Percentiles rank a stretch among this genome's conserved stretches.
These are phyloP conservation scores for Naganishia onofrii DNA, from an alignment of 768 basidiomycete genomes.

Conservation along the genomic window DNA sequence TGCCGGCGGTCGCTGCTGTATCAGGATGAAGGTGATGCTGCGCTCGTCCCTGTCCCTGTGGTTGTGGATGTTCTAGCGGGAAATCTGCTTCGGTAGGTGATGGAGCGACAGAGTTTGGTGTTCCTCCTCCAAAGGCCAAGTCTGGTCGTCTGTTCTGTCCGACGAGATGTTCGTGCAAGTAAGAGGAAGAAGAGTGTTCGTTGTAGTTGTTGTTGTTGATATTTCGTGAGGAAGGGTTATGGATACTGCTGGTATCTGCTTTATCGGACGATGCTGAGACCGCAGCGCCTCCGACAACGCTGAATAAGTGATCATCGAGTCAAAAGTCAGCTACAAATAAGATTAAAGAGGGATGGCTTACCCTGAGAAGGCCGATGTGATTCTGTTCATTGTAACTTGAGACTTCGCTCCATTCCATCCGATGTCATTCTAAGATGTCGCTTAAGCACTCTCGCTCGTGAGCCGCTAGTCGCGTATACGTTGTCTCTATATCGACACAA, in stretches of 20 bases:
- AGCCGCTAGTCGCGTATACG: too few relatives aligned
- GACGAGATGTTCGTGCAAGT: background rate
- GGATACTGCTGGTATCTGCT: slow-evolving; percentile 3
- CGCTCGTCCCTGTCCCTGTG: background rate
- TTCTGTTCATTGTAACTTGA: slow-evolving; percentile 21
- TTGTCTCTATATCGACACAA: too few relatives aligned
- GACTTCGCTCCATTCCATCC: too few relatives aligned
- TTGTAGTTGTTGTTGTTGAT: background rate
- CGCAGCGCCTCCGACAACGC: background rate
- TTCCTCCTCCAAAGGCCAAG: background rate
- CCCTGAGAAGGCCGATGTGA: slow-evolving; percentile 29
- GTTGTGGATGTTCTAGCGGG: background rate
- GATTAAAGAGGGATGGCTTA: background rate
- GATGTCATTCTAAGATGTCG: background rate
- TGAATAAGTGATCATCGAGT: background rate
- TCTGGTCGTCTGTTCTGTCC: slow-evolving; percentile 17
- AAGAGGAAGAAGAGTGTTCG: background rate
- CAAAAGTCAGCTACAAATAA: too few relatives aligned
- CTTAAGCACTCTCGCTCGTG: too few relatives aligned
- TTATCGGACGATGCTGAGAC: background rate
- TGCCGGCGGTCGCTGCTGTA: background rate
- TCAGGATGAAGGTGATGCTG: background rate
- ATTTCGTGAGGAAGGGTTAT: background rate
- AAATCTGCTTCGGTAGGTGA: slow-evolving; percentile 22
- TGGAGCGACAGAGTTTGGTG: background rate